Evolutionary conservation across 169 alveolate species (phyloP).

Genomic region (Cryptosporidium xiaoi): DNA sequence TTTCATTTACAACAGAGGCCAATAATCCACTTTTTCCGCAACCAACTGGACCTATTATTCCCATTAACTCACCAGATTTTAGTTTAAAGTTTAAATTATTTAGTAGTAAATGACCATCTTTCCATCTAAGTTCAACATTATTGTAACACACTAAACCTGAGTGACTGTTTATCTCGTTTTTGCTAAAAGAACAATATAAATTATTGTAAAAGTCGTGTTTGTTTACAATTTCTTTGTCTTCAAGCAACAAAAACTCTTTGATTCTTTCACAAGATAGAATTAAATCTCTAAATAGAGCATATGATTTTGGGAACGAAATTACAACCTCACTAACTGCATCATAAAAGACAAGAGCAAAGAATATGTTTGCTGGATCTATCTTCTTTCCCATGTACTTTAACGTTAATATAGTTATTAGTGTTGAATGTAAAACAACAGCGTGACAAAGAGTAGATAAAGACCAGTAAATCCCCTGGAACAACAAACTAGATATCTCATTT

Average conservation of each 20-base stretch:
- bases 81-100: conserved; percentile 79
- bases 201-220: neutral
- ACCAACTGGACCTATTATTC: conserved; percentile 89
- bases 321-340: conserved; percentile 56
- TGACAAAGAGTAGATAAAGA: conserved; percentile 32
- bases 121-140: conserved; percentile 75
- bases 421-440: conserved; percentile 43
- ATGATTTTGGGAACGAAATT: conserved; percentile 54
- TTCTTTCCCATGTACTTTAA: conserved; percentile 17
- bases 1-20: conserved; percentile 85
- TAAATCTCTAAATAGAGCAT: conserved; percentile 53
- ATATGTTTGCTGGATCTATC: conserved; percentile 54
- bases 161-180: neutral
- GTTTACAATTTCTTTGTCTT: neutral
- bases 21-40: conserved; percentile 87
- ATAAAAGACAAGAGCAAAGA: conserved; percentile 57
- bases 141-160: conserved; percentile 20
- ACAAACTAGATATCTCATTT: conserved; percentile 29
- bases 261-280: conserved; percentile 55
- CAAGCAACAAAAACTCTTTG: conserved; percentile 32
- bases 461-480: conserved; percentile 36
- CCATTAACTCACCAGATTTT: conserved; percentile 84
- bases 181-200: neutral
- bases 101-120: conserved; percentile 75
- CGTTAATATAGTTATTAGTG: conserved; percentile 14